Conservation (phyloP, 371 early-diverging fungal genomes). For the Mortierella sp. region DNA sequence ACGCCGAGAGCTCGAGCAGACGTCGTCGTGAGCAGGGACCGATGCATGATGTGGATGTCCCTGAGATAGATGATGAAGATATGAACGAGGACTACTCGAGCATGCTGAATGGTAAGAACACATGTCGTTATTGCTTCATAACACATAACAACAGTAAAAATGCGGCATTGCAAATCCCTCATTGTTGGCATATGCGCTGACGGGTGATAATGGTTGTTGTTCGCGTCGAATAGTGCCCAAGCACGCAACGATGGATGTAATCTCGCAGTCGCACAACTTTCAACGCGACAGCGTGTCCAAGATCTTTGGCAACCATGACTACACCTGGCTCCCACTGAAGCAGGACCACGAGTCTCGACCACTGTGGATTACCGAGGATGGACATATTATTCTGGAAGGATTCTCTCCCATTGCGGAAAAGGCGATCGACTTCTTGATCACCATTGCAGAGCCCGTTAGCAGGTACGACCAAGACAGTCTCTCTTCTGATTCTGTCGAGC, state of each 20-base stretch:
- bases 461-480: slow-evolving; percentile 61
- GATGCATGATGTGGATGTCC: slow-evolving; percentile 42
- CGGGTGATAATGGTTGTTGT: neutral
- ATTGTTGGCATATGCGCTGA: neutral
- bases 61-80: slow-evolving; percentile 42
- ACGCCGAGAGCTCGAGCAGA: slow-evolving; percentile 18
- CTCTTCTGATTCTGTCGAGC: neutral
- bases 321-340: slow-evolving; percentile 86
- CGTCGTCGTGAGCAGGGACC: slow-evolving; percentile 55
- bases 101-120: slow-evolving; percentile 43
- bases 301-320: slow-evolving; percentile 81
- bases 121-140: neutral
- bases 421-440: slow-evolving; percentile 98
- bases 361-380: slow-evolving; percentile 96
- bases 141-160: neutral
- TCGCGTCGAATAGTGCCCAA: slow-evolving; percentile 60
- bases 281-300: slow-evolving; percentile 68
- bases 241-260: slow-evolving; percentile 69
- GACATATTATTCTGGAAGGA: slow-evolving; percentile 97
- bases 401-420: slow-evolving; percentile 95
- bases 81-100: slow-evolving; percentile 51
- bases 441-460: slow-evolving; percentile 99
- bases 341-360: slow-evolving; percentile 91
- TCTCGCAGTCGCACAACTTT: slow-evolving; percentile 55
- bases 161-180: neutral